Base-by-base conservation (phyloP, 306 rosid genomes). In the Citrullus colocynthis region DNA sequence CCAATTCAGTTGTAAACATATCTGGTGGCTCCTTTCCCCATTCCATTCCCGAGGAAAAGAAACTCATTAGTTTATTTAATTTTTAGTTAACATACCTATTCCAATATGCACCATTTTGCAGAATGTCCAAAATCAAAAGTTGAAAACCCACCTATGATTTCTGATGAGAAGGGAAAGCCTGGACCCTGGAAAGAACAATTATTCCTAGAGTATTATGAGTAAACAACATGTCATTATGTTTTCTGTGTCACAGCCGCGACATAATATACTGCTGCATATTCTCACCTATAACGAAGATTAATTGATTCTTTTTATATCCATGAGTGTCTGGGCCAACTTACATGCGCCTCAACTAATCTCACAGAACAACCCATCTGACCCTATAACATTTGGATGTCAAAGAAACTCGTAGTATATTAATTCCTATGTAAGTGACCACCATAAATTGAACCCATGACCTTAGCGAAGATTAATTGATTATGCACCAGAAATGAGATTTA, bases 401-500 rank as follows among this genome's bases (percentile, higher is more conserved):
- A 24, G 28, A 24, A 24, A 24, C 28, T 24, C 28, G 28, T 24
- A 24, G 28, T 24, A 24, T 24, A 24, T 24, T 24, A 24, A 24
- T 24, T 24, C 28, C 28, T 24, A 24, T 24, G 28, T 24, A 24
- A 24, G 28, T 24, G 28, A 1, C 28, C 28, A 24, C 28, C 28
- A 24, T 24, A 24, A 24, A 24, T 24, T 24, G 28, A 24, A 24
- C 28, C 28, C 0, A 24, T 24, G 28, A 24, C 28, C 28, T 24
- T 24, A 6, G 56, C 3, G 42, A 18, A 69, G 75, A 69, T 21
- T 70, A 45, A 16, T 70, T 70, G 75, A 70, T 69, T 67, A 67
- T 67, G 69, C n/a, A 30, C 69, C 66, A 61, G 56, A 69, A 48
- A 71, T 71, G 76, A 71, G 34, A 48, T 71, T 45, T 21, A 71